phyloP scores from a whole-genome alignment of 2,329 filamentous ascomycete genomes.

The Penicillium oxalicum region DNA sequence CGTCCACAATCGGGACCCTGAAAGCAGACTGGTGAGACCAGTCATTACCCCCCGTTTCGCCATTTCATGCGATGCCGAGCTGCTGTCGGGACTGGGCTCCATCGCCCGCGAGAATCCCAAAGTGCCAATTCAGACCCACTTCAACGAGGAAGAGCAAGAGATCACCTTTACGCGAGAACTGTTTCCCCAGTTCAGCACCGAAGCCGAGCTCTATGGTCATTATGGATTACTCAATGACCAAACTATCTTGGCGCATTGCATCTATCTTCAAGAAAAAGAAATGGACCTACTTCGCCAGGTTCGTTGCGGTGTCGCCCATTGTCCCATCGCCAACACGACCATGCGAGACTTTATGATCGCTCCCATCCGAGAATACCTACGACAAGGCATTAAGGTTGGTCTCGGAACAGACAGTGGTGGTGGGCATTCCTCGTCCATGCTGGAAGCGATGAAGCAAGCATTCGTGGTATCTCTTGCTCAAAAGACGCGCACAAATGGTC shows the following conservation, averaged over 20 bases:
- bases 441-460: constrained; percentile 43
- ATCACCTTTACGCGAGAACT: constrained; percentile 50
- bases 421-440: constrained; percentile 56
- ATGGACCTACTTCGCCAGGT: constrained; percentile 43
- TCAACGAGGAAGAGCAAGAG: constrained; percentile 60
- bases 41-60: constrained; percentile 57
- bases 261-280: constrained; percentile 55
- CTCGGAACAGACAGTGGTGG: constrained; percentile 61
- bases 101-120: constrained; percentile 46
- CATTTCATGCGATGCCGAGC: constrained; percentile 52
- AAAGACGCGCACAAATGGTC: constrained; percentile 28
- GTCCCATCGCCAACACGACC: constrained; percentile 60
- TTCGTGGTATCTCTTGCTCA: constrained; percentile 46
- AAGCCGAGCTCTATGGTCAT: constrained; percentile 55
- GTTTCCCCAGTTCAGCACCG: constrained; percentile 52
- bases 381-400: constrained; percentile 57
- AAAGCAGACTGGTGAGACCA: constrained; percentile 40
- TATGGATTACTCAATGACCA: constrained; percentile 51
- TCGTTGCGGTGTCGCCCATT: constrained; percentile 57
- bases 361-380: constrained; percentile 52
- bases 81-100: constrained; percentile 52
- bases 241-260: constrained; percentile 62
- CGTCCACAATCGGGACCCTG: constrained; percentile 44
- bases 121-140: constrained; percentile 60
- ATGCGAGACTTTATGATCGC: constrained; percentile 55